Base-by-base conservation (phyloP, 495 filamentous ascomycete genomes). In the Parathielavia appendiculata region DNA sequence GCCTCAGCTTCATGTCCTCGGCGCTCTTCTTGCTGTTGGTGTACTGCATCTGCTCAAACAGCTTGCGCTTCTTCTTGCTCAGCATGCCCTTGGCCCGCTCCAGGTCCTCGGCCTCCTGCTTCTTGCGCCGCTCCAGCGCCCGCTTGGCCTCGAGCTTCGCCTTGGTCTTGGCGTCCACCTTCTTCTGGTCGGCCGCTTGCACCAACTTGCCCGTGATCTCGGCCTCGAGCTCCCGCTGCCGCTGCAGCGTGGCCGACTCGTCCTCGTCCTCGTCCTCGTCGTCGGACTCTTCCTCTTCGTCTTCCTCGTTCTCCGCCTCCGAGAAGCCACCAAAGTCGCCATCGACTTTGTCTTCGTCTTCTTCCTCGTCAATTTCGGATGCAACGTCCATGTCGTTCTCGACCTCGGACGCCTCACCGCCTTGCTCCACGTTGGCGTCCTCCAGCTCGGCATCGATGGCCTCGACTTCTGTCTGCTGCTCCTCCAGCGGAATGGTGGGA, bases 21-120 rank as follows among this genome's bases (percentile, higher is more conserved):
- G 84, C 87, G 56, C 88, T 87, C 78, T 86, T 85, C 79, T 88
- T 87, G 75, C 85, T 88, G 73, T 92, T 92, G 61, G 81, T 87
- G 75, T 90, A 91, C 68, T 89, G 79, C 90, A 95, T 95, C 81
- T 95, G 91, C 77, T 92, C 90, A 54, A 89, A 80, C 59, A 92
- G 75, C 82, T 92, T 92, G 63, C 90, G 78, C 81, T 92, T 92
- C 83, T 90, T 91, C 74, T 89, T 84, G 73, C 85, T 86, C 79
- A 95, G 87, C 90, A 95, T 95, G 72, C 90, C 90, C 81, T 92
- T 92, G 71, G 86, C 83, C 70, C 90, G 79, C 73, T 92, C 88
- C 47, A 92, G 76, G 62, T 92, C 88, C 69, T 92, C 89, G 22
- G 88, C 88, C 68, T 91, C 88, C 69, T 89, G 80, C 55, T 75